phyloP scores from a whole-genome alignment of 129 eudicot species.

The Lactuca sativa region DNA sequence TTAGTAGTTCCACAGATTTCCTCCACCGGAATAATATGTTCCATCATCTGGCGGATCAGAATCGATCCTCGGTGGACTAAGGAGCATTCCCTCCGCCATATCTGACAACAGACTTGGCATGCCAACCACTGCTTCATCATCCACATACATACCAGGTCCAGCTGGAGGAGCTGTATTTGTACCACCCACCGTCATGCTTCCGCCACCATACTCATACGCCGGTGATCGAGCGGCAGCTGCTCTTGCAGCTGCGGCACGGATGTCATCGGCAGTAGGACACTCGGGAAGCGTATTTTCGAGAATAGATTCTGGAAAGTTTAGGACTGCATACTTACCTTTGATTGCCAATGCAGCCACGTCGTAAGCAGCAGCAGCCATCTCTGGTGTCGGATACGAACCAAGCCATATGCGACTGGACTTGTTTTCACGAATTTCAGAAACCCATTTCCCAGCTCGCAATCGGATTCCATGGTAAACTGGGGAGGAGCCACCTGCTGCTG shows the following conservation, averaged over 20 bases:
- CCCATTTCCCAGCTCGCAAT: conserved; percentile 48
- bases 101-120: conserved; percentile 50
- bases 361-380: conserved; percentile 54
- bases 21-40: conserved; percentile 23
- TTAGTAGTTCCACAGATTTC: conserved; percentile 47
- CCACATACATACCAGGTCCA: conserved; percentile 26
- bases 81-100: conserved; percentile 75
- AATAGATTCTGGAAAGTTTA: conserved; percentile 66
- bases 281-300: conserved; percentile 57
- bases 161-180: background rate
- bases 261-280: conserved; percentile 48
- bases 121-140: conserved; percentile 57
- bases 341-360: conserved; percentile 52
- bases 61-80: conserved; percentile 49
- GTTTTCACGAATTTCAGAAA: conserved; percentile 43
- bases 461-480: conserved; percentile 45
- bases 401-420: conserved; percentile 44
- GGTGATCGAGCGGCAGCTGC: conserved; percentile 61
- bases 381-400: conserved; percentile 44
- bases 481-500: conserved; percentile 35
- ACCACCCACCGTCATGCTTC: background rate
- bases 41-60: conserved; percentile 29
- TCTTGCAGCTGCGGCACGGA: conserved; percentile 67
- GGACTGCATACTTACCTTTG: conserved; percentile 51
- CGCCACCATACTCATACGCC: conserved; percentile 1